Percentiles rank a stretch among this genome's conserved stretches.
These are phyloP conservation scores for Glonium stellatum DNA, from an alignment of 495 filamentous ascomycete genomes.

Conservation along the genomic window DNA sequence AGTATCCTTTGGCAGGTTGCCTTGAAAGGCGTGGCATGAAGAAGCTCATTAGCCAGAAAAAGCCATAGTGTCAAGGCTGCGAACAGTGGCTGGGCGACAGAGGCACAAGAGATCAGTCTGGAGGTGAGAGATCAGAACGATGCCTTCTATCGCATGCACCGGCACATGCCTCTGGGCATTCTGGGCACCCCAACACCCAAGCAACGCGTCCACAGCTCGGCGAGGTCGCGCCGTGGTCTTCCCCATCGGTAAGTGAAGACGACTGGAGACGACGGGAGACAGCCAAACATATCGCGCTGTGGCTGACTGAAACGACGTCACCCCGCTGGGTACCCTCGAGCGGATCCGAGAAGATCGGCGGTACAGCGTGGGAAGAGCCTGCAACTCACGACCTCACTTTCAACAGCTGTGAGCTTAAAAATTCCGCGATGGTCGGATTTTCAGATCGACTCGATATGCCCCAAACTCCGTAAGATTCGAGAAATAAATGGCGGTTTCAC, in stretches of 20 bases:
- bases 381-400: not conserved
- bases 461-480: too few relatives aligned
- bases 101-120: not conserved
- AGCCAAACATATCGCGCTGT: not conserved
- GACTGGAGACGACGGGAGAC: not conserved
- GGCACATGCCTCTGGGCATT: not conserved
- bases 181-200: not conserved
- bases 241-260: not conserved
- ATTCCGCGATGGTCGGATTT: not conserved
- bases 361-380: not conserved
- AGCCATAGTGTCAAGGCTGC: not conserved
- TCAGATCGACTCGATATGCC: too few relatives aligned
- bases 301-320: conserved; percentile 4
- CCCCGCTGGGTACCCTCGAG: not conserved
- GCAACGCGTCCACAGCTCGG: not conserved
- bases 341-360: not conserved
- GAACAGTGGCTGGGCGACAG: not conserved
- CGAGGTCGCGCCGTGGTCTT: not conserved
- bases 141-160: not conserved
- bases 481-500: too few relatives aligned
- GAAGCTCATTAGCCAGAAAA: not conserved
- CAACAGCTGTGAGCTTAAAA: not conserved
- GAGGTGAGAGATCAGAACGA: not conserved
- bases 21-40: not conserved
- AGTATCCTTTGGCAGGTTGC: too few relatives aligned